Evolutionary conservation across 208 protist genomes (phyloP).

Genomic region (Wallacemonas collosoma): DNA sequence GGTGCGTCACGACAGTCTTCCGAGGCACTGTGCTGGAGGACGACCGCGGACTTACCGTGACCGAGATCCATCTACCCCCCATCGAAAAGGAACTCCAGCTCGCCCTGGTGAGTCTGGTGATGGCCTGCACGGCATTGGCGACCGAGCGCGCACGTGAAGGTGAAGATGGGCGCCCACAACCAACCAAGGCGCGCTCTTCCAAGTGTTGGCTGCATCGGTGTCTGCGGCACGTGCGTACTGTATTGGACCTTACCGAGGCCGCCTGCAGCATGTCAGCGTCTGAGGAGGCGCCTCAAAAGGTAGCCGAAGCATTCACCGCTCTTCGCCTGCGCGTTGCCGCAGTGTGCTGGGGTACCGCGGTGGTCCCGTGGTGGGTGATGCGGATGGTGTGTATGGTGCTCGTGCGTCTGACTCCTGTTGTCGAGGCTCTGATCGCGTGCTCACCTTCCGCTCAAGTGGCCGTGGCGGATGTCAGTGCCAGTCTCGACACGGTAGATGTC

Average conservation of each 20-base stretch:
- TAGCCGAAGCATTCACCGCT: neutral
- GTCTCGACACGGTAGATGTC: neutral
- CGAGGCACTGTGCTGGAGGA: neutral
- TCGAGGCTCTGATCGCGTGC: neutral
- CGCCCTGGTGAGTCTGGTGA: conserved; percentile 41
- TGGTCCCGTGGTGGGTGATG: conserved; percentile 34
- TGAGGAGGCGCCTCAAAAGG: neutral
- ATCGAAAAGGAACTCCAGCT: conserved; percentile 35
- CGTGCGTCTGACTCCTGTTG: conserved; percentile 25
- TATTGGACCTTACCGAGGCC: neutral
- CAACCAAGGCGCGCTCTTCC: neutral
- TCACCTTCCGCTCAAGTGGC: neutral
- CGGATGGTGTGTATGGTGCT: conserved; percentile 42
- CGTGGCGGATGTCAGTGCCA: neutral
- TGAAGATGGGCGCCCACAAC: neutral
- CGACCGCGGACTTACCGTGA: neutral
- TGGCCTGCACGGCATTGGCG: neutral
- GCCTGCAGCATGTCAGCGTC: too few species aligned
- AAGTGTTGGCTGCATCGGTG: conserved; percentile 3
- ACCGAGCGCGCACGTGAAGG: neutral
- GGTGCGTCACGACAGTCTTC: neutral
- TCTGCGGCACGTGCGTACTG: neutral
- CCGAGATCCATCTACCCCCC: neutral
- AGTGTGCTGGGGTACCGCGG: conserved; percentile 13
- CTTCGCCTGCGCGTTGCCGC: neutral